Evolutionary conservation across 768 basidiomycete genomes (phyloP), one percentile per base, ranked within the genome.

Genomic region (Lactarius sp.): DNA sequence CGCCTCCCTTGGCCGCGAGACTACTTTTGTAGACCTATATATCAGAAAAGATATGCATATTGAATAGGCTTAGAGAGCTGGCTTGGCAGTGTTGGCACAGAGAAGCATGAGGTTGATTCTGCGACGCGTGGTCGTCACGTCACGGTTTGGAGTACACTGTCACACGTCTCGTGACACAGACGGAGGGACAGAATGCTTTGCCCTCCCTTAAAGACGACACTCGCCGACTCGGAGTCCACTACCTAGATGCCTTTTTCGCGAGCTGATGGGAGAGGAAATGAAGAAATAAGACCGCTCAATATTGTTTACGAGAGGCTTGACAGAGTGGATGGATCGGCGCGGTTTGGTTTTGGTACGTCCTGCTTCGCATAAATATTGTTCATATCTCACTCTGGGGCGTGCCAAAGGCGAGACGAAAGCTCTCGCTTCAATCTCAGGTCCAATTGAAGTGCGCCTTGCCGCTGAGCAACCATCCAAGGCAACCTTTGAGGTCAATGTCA

Each of bases 301-400:
- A 79, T 88, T 44, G 72, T 74, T 6, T 87, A 83, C 65, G 85
- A 87, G 54, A 77, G 76, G 1, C 78, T 91, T 9, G 82, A 84
- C n/a, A 79, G 87, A 56, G 87, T 85, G 22, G 90, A 92, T 66
- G 88, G 88, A 1, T 90, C 88, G 3, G 89, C 88, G 2, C 78
- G 84, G 31, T 92, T 92, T 69, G 78, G 76, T 27, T 86, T 87
- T 63, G 85, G 85, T 83, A 67, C 66, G 75, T 72, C 37, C 33
- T 18, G 34, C 36, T 10, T 20, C 13, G 18, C 53, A 37, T 50
- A 44, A 37, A 64, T 0, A 18, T 65, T 61, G 20, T 68, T 42
- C 10, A n/a, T 54, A 20, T 63, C 59, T 50, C 62, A 52, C 56
- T 12, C 34, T 47, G 9, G 37, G 44, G 22, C 33, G 16, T 31